Percentiles rank a stretch among this genome's conserved stretches.
Evolutionary conservation across 2,329 filamentous ascomycete genomes (phyloP).

Genomic region (Aspergillus sp.): DNA sequence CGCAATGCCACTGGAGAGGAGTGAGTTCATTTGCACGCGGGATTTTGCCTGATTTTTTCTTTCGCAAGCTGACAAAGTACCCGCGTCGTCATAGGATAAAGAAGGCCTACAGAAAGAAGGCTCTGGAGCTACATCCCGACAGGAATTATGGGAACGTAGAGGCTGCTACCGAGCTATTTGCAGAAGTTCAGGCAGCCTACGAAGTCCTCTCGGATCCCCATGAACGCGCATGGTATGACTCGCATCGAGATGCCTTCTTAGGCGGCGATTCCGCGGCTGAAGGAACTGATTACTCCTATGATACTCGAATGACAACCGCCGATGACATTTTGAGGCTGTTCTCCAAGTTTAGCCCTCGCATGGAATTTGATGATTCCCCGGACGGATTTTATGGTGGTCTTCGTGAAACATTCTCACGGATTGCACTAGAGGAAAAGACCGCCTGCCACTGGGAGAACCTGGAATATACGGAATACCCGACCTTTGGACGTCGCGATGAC

Average conservation of each 20-base stretch:
- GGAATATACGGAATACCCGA: conserved; percentile 67
- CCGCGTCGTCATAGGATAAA: conserved; percentile 64
- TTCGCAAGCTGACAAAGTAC: background rate
- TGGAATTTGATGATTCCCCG: conserved; percentile 77
- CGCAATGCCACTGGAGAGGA: conserved; percentile 76
- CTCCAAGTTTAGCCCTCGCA: conserved; percentile 72
- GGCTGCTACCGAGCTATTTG: conserved; percentile 78
- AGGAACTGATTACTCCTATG: conserved; percentile 60
- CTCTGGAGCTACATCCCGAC: conserved; percentile 91
- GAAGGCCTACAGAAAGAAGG: conserved; percentile 86
- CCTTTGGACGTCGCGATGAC: conserved; percentile 77
- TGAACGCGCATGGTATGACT: conserved; percentile 96
- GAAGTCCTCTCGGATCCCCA: conserved; percentile 95
- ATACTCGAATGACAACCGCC: conserved; percentile 73
- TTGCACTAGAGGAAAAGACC: conserved; percentile 76
- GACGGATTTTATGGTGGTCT: conserved; percentile 83
- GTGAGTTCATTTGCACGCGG: conserved; percentile 45
- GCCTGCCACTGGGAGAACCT: conserved; percentile 68
- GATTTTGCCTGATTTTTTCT: background rate
- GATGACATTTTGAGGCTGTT: conserved; percentile 78
- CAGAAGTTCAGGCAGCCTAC: conserved; percentile 89
- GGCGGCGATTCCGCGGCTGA: conserved; percentile 54
- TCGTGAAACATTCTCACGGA: conserved; percentile 71
- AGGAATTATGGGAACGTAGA: conserved; percentile 87
- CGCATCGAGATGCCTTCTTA: conserved; percentile 82